phyloP scores from a whole-genome alignment of 2,329 filamentous ascomycete genomes.

The Nigrospora oryzae region DNA sequence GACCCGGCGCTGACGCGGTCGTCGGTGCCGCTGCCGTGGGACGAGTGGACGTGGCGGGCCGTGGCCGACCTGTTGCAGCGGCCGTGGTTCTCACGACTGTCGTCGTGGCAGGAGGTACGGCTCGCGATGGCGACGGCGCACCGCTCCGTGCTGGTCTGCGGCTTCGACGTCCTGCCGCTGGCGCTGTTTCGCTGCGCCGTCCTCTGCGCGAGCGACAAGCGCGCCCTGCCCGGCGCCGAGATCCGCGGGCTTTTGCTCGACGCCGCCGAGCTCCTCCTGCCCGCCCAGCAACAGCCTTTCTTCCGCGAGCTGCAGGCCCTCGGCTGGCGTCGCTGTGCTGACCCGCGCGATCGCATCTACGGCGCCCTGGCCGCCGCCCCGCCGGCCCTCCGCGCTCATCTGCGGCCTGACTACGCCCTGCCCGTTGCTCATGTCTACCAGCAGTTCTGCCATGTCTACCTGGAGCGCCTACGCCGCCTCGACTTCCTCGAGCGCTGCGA shows the following conservation, averaged over 20 bases:
- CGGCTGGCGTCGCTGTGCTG: neutral
- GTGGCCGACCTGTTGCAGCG: neutral
- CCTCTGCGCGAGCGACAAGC: neutral
- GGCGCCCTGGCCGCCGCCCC: neutral
- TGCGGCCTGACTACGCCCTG: too few relatives aligned
- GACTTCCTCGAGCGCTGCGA: too few relatives aligned
- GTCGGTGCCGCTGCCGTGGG: neutral
- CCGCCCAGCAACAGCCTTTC: neutral
- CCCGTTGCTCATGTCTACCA: too few relatives aligned
- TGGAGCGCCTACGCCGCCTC: too few relatives aligned
- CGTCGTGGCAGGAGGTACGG: neutral
- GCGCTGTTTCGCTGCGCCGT: neutral
- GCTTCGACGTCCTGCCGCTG: neutral
- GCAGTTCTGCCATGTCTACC: too few relatives aligned
- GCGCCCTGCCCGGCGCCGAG: neutral
- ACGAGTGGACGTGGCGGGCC: neutral
- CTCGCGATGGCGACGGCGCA: neutral
- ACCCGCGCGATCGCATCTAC: neutral
- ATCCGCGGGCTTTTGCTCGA: too few relatives aligned
- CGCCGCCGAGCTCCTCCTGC: neutral
- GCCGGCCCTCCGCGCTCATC: too few relatives aligned
- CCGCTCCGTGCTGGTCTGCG: neutral
- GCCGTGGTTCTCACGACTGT: slow-evolving; percentile 9
- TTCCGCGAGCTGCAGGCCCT: neutral
- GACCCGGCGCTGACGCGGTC: too few relatives aligned